phyloP scores from a whole-genome alignment of 2,329 filamentous ascomycete species.

The Aspergillus sp. region DNA sequence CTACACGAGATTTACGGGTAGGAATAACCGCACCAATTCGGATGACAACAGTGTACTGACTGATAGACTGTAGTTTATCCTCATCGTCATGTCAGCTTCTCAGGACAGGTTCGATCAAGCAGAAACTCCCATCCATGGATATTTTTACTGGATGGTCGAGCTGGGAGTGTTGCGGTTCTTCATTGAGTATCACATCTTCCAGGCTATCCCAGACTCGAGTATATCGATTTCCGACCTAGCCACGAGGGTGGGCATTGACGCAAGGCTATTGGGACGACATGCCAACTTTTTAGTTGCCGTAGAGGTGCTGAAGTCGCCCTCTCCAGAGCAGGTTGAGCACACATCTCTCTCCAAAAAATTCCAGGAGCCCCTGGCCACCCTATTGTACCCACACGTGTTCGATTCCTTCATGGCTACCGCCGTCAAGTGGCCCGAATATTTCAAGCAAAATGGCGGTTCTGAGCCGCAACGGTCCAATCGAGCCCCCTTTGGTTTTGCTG shows the following conservation, averaged over 20 bases:
- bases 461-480: conserved; percentile 1
- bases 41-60: neutral
- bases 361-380: neutral
- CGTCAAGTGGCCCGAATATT: neutral
- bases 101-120: neutral
- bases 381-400: neutral
- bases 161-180: neutral
- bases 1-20: neutral
- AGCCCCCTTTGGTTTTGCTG: neutral
- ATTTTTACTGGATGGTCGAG: neutral
- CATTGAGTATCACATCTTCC: neutral
- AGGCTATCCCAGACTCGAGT: neutral
- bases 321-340: neutral
- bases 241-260: neutral
- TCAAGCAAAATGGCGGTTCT: neutral
- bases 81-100: neutral
- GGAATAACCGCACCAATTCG: neutral
- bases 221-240: neutral
- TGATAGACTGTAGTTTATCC: neutral
- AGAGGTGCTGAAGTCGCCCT: neutral
- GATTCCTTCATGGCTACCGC: conserved; percentile 1
- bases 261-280: neutral
- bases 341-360: neutral
- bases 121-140: neutral
- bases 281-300: neutral